Conservation (phyloP, 345 rosid species). For the Carallia pectinifolia region DNA sequence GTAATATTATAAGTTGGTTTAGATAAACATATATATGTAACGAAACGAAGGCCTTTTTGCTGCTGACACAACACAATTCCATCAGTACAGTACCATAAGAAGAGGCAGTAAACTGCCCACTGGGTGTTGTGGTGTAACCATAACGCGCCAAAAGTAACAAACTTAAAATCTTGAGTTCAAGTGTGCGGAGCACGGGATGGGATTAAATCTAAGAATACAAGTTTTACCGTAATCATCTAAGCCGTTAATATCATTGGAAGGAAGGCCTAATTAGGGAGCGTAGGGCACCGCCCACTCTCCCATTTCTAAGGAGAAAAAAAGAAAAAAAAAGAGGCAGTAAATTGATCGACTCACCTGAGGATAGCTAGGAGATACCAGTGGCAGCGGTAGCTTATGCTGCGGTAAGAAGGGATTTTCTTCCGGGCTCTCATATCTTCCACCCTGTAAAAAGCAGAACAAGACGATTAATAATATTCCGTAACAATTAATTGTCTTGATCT, state of each 20-base stretch:
- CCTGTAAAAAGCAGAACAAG: slow-evolving; percentile 37
- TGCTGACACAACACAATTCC: neutral
- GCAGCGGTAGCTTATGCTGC: slow-evolving; percentile 46
- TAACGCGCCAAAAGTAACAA: too few relatives aligned
- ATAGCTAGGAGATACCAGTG: slow-evolving; percentile 34
- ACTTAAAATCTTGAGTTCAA: too few relatives aligned
- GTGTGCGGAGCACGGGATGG: too few relatives aligned
- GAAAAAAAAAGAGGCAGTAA: too few relatives aligned
- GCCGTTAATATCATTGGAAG: too few relatives aligned
- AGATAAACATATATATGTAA: neutral
- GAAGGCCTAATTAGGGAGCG: too few relatives aligned
- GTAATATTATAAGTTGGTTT: neutral
- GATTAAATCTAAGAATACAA: too few relatives aligned
- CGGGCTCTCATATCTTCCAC: slow-evolving; percentile 72
- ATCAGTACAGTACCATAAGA: neutral
- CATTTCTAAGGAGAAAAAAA: too few relatives aligned
- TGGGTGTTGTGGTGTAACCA: too few relatives aligned
- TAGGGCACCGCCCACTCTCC: too few relatives aligned
- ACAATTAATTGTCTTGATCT: neutral
- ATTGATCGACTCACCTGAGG: slow-evolving; percentile 40
- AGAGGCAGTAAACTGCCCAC: too few relatives aligned
- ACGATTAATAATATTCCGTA: neutral
- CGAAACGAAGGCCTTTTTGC: neutral
- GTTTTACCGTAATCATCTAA: too few relatives aligned
- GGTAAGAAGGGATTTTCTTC: slow-evolving; percentile 89